Conservation (phyloP, 148 eudicot genomes). For the Rhododendron simsii region DNA sequence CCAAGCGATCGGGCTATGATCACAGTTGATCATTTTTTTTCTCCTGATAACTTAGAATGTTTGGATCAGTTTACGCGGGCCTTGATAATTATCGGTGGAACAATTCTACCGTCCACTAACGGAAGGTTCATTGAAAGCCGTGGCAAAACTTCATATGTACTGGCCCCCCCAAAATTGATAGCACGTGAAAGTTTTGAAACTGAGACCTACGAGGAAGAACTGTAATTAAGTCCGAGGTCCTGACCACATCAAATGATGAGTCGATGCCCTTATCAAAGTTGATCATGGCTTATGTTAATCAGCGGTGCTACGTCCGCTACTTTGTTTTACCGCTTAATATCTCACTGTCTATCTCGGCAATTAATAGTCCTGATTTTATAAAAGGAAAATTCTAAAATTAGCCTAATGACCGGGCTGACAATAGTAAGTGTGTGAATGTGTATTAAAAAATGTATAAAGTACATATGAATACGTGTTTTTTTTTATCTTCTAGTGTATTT, state of each 20-base stretch:
- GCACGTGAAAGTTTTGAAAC: neutral
- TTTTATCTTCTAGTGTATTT: too few species aligned
- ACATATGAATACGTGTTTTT: too few species aligned
- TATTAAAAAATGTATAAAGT: too few species aligned
- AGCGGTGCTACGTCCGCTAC: too few species aligned
- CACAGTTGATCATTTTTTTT: neutral
- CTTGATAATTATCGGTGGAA: neutral
- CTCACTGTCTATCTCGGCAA: too few species aligned
- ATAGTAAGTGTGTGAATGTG: too few species aligned
- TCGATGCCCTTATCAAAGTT: neutral
- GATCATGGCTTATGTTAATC: neutral
- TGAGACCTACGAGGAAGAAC: too few species aligned
- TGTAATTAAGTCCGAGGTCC: neutral
- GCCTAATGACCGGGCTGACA: too few species aligned
- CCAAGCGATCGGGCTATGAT: neutral
- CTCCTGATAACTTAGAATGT: fast-evolving
- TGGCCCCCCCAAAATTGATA: neutral
- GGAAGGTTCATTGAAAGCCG: neutral
- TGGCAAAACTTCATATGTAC: neutral
- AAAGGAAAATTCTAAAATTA: too few species aligned
- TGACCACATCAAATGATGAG: too few species aligned
- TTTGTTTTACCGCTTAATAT: too few species aligned
- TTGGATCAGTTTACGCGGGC: neutral
- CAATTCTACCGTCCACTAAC: neutral
- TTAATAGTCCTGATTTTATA: too few species aligned